Evolutionary conservation across 2,329 filamentous ascomycete genomes (phyloP), one percentile per base, ranked within the genome.

Genomic region (Epichloe festucae): DNA sequence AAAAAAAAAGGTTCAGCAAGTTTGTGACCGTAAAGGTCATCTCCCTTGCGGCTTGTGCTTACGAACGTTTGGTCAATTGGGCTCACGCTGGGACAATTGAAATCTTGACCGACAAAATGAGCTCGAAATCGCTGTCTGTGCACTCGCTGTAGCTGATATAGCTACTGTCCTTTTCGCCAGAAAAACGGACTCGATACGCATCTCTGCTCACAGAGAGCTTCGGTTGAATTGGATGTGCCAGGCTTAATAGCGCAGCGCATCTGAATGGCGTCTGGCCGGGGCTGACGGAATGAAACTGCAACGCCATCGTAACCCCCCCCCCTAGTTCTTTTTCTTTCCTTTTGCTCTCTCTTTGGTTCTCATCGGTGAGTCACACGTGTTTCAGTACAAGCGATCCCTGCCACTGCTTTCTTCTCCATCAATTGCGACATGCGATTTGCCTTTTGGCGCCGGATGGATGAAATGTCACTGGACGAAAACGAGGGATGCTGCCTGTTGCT

Each of bases 361-460:
- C 17, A 45, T 38, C 46, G 40, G 55, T 59, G 58, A 59, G 58
- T 59, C 58, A 59, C 53, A 58, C 53, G 41, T 39, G 57, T 59
- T 57, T 57, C 52, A 55, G 48, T 53, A 45, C 48, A 54, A 43
- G 46, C 19, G 31, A 52, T 49, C 49, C 54, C 49, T 56, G 52
- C 58, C 59, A 42, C 19, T 12, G 44, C 39, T 40, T 46, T 15
- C 10, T 12, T n/a, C 5, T 35, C 38, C 23, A 15, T 50, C 15
- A 3, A 14, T 34, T 17, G 45, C 34, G 38, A 49, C 23, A 45
- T 39, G 27, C 40, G 15, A 43, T 31, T 49, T 36, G 47, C n/a
- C 31, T 19, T 35, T 34, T 31, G 8, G 19, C 43, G 40, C 27
- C 14, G 31, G 15, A 31, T 17, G 21, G 31, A 36, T 14, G n/a